Evolutionary conservation across 2,329 filamentous ascomycete genomes (phyloP).

Genomic region (Scytalidium lignicola): DNA sequence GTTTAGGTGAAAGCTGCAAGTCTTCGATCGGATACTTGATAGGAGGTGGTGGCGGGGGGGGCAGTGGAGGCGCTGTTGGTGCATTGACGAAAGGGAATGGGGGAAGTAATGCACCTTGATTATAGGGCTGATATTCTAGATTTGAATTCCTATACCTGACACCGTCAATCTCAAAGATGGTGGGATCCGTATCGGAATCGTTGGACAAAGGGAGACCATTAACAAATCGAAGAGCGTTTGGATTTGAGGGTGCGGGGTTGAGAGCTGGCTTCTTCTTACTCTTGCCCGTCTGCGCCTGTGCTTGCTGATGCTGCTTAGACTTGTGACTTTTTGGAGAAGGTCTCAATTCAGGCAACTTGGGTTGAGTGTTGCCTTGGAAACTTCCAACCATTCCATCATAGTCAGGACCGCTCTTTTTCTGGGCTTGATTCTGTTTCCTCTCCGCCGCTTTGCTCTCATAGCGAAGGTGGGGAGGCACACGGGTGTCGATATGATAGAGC

Average conservation of each 20-base stretch:
- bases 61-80: slow-evolving; percentile 41
- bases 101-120: neutral
- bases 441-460: slow-evolving; percentile 76
- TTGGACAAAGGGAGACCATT: neutral
- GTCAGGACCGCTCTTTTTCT: slow-evolving; percentile 42
- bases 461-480: slow-evolving; percentile 75
- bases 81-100: slow-evolving; percentile 29
- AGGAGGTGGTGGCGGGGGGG: slow-evolving; percentile 63
- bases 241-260: slow-evolving; percentile 25
- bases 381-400: slow-evolving; percentile 30
- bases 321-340: slow-evolving; percentile 68
- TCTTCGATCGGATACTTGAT: slow-evolving; percentile 97
- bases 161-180: neutral
- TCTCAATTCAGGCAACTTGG: slow-evolving; percentile 65
- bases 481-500: slow-evolving; percentile 80
- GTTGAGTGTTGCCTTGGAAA: slow-evolving; percentile 32
- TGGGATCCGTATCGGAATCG: neutral
- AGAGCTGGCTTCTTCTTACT: slow-evolving; percentile 31
- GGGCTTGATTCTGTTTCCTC: slow-evolving; percentile 65
- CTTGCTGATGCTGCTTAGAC: slow-evolving; percentile 44
- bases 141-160: neutral
- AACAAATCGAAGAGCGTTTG: slow-evolving; percentile 16
- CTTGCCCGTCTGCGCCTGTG: slow-evolving; percentile 31
- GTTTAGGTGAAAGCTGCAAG: slow-evolving; percentile 68
- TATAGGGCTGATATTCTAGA: neutral